phyloP scores from a whole-genome alignment of 2,329 filamentous ascomycete species.

The Colletotrichum nymphaeae region DNA sequence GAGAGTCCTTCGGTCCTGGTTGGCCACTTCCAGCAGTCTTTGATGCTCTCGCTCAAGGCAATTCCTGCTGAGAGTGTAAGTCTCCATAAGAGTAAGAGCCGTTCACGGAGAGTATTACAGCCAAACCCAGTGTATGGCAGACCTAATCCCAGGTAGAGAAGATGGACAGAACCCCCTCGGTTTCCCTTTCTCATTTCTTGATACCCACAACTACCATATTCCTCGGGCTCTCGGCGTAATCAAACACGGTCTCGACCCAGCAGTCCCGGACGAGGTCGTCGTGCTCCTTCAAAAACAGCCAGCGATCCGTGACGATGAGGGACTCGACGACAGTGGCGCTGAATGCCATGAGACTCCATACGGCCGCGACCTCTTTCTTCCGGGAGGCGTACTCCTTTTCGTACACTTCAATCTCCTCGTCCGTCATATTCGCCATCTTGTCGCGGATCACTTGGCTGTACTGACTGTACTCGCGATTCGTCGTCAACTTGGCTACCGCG shows the following conservation, averaged over 20 bases:
- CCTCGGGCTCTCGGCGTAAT: constrained; percentile 85
- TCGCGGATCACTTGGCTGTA: constrained; percentile 71
- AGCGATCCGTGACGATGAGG: constrained; percentile 89
- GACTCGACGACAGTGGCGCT: constrained; percentile 91
- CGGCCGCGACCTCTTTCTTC: constrained; percentile 84
- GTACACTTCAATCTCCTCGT: constrained; percentile 81
- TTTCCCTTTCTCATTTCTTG: constrained; percentile 64
- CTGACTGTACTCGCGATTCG: constrained; percentile 65
- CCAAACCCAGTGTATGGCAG: neutral
- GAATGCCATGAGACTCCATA: constrained; percentile 97
- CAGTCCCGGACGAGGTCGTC: constrained; percentile 74
- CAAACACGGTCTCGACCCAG: constrained; percentile 96
- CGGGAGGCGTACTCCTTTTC: constrained; percentile 71
- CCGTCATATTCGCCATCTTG: constrained; percentile 76
- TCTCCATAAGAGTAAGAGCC: neutral
- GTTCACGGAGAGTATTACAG: neutral
- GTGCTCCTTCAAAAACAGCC: constrained; percentile 87
- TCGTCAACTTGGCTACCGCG: constrained; percentile 79
- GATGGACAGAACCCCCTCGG: neutral
- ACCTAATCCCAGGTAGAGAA: neutral
- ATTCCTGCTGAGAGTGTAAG: neutral
- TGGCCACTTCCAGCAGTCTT: neutral
- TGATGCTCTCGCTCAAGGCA: neutral
- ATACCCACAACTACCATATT: constrained; percentile 95
- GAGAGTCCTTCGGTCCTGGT: neutral